Evolutionary conservation across 768 basidiomycete genomes (phyloP), one percentile per base, ranked within the genome.

Genomic region (Xerocomus brunneocitrinus): DNA sequence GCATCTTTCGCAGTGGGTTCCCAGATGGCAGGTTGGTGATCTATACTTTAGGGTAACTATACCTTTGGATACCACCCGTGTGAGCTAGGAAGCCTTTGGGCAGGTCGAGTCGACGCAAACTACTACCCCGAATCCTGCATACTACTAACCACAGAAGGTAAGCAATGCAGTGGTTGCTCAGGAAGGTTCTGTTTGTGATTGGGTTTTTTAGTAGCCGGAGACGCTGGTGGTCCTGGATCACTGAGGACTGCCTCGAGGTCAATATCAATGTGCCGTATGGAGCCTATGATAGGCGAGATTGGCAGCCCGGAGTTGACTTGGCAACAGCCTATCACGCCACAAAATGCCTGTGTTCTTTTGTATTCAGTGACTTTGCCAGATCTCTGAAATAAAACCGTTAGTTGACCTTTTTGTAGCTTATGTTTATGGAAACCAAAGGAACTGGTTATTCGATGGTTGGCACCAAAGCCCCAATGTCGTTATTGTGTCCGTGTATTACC

Each of bases 401-500:
- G 14, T 38, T 14, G 3, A 49, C 32, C 27, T n/a, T 42, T 7
- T 19, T 30, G 10, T 27, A 81, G 81, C 78, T 24, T 85, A 82
- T 54, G 63, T 78, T 22, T 80, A 63, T 57, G 82, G 84, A 5
- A 86, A 85, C 62, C 83, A 83, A 1, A 72, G 71, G 1, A 82
- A 79, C 63, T 87, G 80, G 81, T 82, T 84, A 2, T 85, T 84
- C 61, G 78, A 85, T 58, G 71, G 75, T 58, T 86, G 83, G 83
- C 70, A 84, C 41, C 83, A 84, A 59, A 79, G 73, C 27, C 82
- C 82, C 3, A 77, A 81, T 51, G 77, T 85, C 24, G 76, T 86
- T 39, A 72, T 84, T 0, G 77, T 85, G 7, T 84, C 36, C 36
- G 14, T 35, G 36, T 38, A 87, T 64, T 86, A 86, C 64, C 79